Evolutionary conservation across 768 basidiomycete species (phyloP).

Genomic region (Megacollybia marginata): DNA sequence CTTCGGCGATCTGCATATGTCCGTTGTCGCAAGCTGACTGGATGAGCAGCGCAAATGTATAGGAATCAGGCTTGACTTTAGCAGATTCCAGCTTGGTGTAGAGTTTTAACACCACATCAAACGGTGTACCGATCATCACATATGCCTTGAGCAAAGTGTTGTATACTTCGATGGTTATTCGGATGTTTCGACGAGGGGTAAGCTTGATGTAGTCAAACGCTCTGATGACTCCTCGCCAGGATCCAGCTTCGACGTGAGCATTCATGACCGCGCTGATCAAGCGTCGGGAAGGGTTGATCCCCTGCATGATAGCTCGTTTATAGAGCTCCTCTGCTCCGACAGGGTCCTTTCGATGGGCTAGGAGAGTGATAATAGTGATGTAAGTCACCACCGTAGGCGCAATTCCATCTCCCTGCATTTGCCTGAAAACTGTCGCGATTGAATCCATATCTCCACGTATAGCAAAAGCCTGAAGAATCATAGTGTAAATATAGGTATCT

Average conservation of each 20-base stretch:
- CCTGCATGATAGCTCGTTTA: conserved; percentile 53
- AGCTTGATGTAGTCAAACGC: conserved; percentile 56
- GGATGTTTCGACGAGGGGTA: conserved; percentile 24
- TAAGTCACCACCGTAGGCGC: conserved; percentile 47
- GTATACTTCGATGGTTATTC: conserved; percentile 53
- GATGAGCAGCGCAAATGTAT: conserved; percentile 68
- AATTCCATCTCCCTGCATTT: conserved; percentile 51
- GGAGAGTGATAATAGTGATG: conserved; percentile 58
- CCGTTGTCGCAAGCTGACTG: conserved; percentile 77
- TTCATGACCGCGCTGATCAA: conserved; percentile 75
- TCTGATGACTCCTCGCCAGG: conserved; percentile 69
- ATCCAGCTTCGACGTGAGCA: conserved; percentile 73
- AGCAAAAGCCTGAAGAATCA: conserved; percentile 53
- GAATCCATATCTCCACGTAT: conserved; percentile 45
- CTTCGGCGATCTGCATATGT: conserved; percentile 51
- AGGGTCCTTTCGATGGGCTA: conserved; percentile 55
- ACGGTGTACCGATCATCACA: conserved; percentile 74
- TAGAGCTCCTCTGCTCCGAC: conserved; percentile 61
- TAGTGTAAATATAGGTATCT: conserved; percentile 49
- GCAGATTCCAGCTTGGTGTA: conserved; percentile 49
- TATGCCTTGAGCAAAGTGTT: conserved; percentile 83
- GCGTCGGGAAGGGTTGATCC: conserved; percentile 51
- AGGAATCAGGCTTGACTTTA: conserved; percentile 48
- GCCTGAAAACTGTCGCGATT: conserved; percentile 41
- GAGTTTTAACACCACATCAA: conserved; percentile 48